Base-by-base conservation (phyloP, 345 rosid genomes). In the Salix brachista region DNA sequence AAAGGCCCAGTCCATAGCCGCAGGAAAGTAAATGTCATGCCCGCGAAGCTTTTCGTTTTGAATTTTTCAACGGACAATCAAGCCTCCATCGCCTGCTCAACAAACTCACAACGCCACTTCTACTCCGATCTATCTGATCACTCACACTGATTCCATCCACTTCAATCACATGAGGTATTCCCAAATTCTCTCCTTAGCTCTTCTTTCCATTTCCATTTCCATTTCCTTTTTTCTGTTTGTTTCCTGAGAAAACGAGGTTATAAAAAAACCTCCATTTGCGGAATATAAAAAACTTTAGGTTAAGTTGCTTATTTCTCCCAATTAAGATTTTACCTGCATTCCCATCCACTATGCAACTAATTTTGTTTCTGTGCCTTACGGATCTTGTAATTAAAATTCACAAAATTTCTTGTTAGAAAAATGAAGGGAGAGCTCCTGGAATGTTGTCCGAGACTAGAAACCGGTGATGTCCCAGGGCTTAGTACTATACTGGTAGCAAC, bases 401-500 rank as follows among this genome's bases (percentile, higher is more conserved):
- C 2, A 3, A 42, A 32, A 23, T 11, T 58, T n/a, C 18, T 25
- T 28, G 50, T 41, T 8, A 21, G 48, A 44, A 42, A 25, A 25
- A 73, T 79, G 81, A 69, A 60, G 61, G 73, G 28, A 28, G 37
- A 60, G 44, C 44, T 41, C 6, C 69, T 67, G 58, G 19, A 75
- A 12, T 56, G 8, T 42, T 42, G 64, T 30, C 79, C 67, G 0
- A 77, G 75, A 56, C 67, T 77, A 34, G 94, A 91, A 73, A 69
- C 32, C 7, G 83, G 82, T 73, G 92, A 86, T 82, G 76, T 91
- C 4, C 85, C 90, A 14, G 90, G 90, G 67, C 93, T 90, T 61
- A 93, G 97, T 79, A 78, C 94, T 8, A 78, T 91, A 68, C 83
- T 93, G 81, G 97, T 95, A 28, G 99, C 97, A 1, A 86, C 97